Evolutionary conservation across 1,139 yeast species (phyloP), one percentile per base, ranked within the genome.

Genomic region (Saccharomycopsis crataegensis): DNA sequence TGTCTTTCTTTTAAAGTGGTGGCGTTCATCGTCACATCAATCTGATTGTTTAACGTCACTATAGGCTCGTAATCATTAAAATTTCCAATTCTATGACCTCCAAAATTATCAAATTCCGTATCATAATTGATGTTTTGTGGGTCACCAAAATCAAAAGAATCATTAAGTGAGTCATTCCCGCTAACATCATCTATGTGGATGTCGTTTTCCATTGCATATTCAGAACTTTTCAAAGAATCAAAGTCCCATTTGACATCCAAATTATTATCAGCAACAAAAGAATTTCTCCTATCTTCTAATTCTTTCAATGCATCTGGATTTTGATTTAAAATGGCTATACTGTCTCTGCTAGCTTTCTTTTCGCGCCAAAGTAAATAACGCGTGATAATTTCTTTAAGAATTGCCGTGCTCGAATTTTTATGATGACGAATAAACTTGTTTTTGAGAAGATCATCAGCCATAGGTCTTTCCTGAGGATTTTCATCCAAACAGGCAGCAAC

Each of bases 401-500:
- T 69, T 1, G 75, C 57, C 0, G 88, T 85, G 6, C 93, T 80
- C 7, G 77, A 68, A 58, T 75, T 76, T 61, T 79, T 81, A 63
- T 86, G 80, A 46, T 73, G 67, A 60, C 79, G 80, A 50, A 93
- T 78, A 59, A 91, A 84, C 65, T 80, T 86, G 54, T 91, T 78
- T 64, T 83, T 88, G 51, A 80, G 68, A 49, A 94, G 71, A 46
- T 88, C 96, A 51, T 89, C 96, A 1, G 99, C 98, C 49, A 82
- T 74, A 0, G 91, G 86, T 61, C 99, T 76, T 63, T 88, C 96
- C 28, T 81, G 83, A 0, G 98, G 96, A 58, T 86, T 88, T 68
- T 94, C 99, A 67, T 93, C 98, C 50, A 94, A 74, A 69, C 98
- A 93, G 50, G 86, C 72, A 0, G 99, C 96, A 51, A 94, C 84